Base-by-base conservation (phyloP, 1,139 yeast species). In the Lipomyces yarrowii region DNA sequence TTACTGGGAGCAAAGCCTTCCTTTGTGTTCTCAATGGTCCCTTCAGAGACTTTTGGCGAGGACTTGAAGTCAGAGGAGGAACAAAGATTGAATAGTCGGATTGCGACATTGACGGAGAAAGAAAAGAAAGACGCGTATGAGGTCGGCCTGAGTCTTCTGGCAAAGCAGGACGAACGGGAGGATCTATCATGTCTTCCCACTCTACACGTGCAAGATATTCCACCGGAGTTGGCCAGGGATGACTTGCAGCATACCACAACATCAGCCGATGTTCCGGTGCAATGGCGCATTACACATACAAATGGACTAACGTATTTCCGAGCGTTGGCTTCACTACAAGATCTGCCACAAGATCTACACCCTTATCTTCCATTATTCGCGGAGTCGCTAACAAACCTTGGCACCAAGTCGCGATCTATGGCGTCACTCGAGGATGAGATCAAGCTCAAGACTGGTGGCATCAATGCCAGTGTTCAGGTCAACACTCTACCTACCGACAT, bases 391-490 rank as follows among this genome's bases (percentile, higher is more conserved):
- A 89, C 96, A 2, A 91, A 89, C 74, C 82, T 94, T 70, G 99
- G 99, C 18, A 93, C 99, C 0, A 75, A 79, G 3, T 75, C 78
- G 7, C 87, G 88, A 65, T 77, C 89, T 0, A 90, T 91, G 83
- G 90, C 92, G 23, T 89, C 87, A 57, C 83, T 94, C 68, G 99
- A 94, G 75, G 92, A 94, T 69, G 86, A 87, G 63, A 92, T 96
- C 70, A 91, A 89, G 74, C 81, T 88, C 62, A 82, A 84, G 68
- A 92, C 99, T 0, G 99, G 99, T 30, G 98, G 98, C 0, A 77
- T 94, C 23, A 79, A 86, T 1, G 84, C 92, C 33, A 81, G 84
- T 33, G 80, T 87, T 21, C 81, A 84, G 69, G 85, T 87, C 3
- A 82, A 83, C 58, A 81, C 89, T 2, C 82, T 87, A 61, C 90